Evolutionary conservation across 2,329 filamentous ascomycete species (phyloP).

Genomic region (Fusarium sterilihyphosum): DNA sequence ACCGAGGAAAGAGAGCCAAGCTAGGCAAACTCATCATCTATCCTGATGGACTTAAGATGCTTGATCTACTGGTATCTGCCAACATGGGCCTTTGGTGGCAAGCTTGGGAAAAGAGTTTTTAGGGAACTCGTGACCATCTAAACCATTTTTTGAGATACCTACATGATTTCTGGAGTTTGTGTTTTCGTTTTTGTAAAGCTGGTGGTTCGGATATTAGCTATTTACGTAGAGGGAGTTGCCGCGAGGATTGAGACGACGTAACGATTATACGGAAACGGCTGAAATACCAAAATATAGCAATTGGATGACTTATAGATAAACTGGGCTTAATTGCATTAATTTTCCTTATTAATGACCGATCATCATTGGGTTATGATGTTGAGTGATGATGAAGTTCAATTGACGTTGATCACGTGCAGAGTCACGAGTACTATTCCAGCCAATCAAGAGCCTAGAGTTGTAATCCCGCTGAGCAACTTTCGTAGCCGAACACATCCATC

Average conservation of each 20-base stretch:
- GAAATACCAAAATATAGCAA: slow-evolving; percentile 18
- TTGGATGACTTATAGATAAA: not conserved
- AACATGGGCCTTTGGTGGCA: slow-evolving; percentile 96
- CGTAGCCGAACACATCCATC: slow-evolving; percentile 44
- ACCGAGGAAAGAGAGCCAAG: slow-evolving; percentile 87
- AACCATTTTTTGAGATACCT: not conserved
- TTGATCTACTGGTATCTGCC: slow-evolving; percentile 89
- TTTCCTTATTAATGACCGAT: not conserved
- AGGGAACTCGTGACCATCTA: slow-evolving; percentile 7
- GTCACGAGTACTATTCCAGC: slow-evolving; percentile 40
- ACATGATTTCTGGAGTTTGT: slow-evolving; percentile 25
- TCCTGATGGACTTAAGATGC: slow-evolving; percentile 92
- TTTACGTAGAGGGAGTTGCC: slow-evolving; percentile 27
- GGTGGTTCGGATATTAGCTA: slow-evolving; percentile 7
- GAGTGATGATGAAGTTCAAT: not conserved
- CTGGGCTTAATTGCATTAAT: not conserved
- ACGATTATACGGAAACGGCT: slow-evolving; percentile 24
- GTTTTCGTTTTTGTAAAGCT: slow-evolving; percentile 12
- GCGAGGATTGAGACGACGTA: slow-evolving; percentile 29
- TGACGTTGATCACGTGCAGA: slow-evolving; percentile 42
- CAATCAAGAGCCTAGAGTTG: slow-evolving; percentile 53
- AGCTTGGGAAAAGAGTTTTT: slow-evolving; percentile 74
- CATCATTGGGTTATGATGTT: not conserved
- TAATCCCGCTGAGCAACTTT: slow-evolving; percentile 53
- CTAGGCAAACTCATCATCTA: slow-evolving; percentile 92